phyloP scores from a whole-genome alignment of 768 basidiomycete genomes.

The Psilocybe subaeruginosa region DNA sequence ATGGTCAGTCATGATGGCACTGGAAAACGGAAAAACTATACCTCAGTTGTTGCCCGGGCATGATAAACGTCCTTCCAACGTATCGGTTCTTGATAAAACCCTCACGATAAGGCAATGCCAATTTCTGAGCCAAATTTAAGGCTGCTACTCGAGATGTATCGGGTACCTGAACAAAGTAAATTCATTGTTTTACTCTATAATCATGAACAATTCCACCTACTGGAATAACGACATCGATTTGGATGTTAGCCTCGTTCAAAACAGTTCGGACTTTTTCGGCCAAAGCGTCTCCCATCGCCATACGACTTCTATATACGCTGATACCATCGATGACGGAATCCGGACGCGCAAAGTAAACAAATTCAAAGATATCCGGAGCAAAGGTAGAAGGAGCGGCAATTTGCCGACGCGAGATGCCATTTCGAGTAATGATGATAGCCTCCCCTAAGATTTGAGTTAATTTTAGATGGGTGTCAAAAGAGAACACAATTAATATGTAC shows the following conservation, averaged over 20 bases:
- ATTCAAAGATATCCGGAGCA: conserved; percentile 99
- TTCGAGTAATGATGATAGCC: conserved; percentile 93
- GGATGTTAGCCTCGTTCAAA: conserved; percentile 64
- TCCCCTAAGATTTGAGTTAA: conserved; percentile 61
- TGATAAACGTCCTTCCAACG: conserved; percentile 97
- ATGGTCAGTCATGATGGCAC: background rate
- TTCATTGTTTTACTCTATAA: background rate
- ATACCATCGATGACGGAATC: conserved; percentile 98
- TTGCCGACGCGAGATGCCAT: conserved; percentile 72
- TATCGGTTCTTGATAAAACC: conserved; percentile 99
- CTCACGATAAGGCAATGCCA: conserved; percentile 91
- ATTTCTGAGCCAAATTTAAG: conserved; percentile 89
- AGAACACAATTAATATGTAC: conserved; percentile 39
- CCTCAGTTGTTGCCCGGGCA: conserved; percentile 99
- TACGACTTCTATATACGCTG: conserved; percentile 95
- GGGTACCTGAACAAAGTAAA: conserved; percentile 67
- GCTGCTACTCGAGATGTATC: conserved; percentile 98
- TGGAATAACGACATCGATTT: conserved; percentile 96
- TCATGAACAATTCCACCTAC: conserved; percentile 37
- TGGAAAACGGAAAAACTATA: conserved; percentile 20
- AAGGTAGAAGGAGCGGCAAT: conserved; percentile 74
- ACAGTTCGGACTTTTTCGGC: conserved; percentile 85
- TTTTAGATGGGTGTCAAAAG: conserved; percentile 4
- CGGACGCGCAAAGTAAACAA: conserved; percentile 96
- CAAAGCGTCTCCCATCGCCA: conserved; percentile 98